Evolutionary conservation across 768 basidiomycete species (phyloP).

Genomic region (Lactarius evosmus): DNA sequence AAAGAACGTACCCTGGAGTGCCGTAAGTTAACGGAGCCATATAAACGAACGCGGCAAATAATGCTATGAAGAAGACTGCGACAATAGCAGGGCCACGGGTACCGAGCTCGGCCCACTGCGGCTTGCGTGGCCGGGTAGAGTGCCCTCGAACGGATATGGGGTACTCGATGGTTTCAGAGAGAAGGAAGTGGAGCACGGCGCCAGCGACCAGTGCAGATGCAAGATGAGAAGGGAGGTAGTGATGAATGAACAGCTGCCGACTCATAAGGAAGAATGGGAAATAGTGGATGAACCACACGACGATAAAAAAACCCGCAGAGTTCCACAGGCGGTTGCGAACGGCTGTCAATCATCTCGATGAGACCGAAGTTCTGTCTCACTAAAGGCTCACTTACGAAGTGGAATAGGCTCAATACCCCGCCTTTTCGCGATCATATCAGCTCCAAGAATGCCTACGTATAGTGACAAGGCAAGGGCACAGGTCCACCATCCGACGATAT

Average conservation of each 20-base stretch:
- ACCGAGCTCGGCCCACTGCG: slow-evolving; percentile 70
- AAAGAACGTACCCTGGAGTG: slow-evolving; percentile 77
- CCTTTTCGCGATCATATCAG: slow-evolving; percentile 85
- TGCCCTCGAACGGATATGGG: slow-evolving; percentile 79
- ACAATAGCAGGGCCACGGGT: slow-evolving; percentile 68
- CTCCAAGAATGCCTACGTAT: slow-evolving; percentile 85
- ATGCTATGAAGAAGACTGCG: slow-evolving; percentile 51
- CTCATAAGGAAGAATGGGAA: slow-evolving; percentile 97
- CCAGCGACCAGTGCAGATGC: slow-evolving; percentile 91
- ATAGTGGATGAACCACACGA: slow-evolving; percentile 95
- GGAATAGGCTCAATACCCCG: slow-evolving; percentile 83
- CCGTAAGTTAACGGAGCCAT: slow-evolving; percentile 93
- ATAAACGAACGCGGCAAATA: slow-evolving; percentile 69
- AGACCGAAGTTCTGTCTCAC: slow-evolving; percentile 1
- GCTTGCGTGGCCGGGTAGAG: slow-evolving; percentile 43
- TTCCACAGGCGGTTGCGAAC: slow-evolving; percentile 94
- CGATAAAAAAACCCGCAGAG: slow-evolving; percentile 91
- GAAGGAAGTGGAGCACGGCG: slow-evolving; percentile 82
- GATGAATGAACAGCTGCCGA: slow-evolving; percentile 95
- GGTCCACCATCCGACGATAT: slow-evolving; percentile 92
- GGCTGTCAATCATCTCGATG: slow-evolving; percentile 44
- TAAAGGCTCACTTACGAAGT: slow-evolving; percentile 58
- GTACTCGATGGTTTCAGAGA: slow-evolving; percentile 89
- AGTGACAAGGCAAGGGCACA: slow-evolving; percentile 83
- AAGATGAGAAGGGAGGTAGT: slow-evolving; percentile 96